A percentile compares a stretch with the other conserved stretches of the same genome.
Conservation (phyloP, 345 rosid species). For the Trapa bicornis region DNA sequence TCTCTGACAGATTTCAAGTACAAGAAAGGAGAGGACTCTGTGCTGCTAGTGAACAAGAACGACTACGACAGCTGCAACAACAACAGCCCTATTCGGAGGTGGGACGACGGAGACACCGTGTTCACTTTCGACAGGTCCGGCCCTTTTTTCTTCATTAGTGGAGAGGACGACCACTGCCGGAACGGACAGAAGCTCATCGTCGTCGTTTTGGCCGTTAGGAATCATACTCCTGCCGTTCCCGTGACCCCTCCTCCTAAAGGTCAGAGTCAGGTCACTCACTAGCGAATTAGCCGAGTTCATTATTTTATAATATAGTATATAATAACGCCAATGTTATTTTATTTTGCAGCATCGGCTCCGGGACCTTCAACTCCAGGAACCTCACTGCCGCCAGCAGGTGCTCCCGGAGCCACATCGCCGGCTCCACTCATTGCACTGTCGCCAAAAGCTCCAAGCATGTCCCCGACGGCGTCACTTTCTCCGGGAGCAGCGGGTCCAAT, state of each 20-base stretch:
- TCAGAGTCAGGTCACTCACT: not conserved
- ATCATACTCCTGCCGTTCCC: slow-evolving; percentile 2
- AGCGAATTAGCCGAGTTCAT: too few species aligned
- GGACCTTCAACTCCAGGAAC: too few species aligned
- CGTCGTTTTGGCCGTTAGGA: slow-evolving; percentile 27
- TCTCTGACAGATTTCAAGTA: slow-evolving; percentile 15
- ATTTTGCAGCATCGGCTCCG: not conserved
- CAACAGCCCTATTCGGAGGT: slow-evolving; percentile 17
- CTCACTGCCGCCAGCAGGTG: too few species aligned
- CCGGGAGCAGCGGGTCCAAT: slow-evolving; percentile 7
- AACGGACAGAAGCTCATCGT: slow-evolving; percentile 48
- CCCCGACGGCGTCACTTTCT: slow-evolving; percentile 9
- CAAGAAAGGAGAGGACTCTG: slow-evolving; percentile 44
- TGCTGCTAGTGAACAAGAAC: slow-evolving; percentile 36
- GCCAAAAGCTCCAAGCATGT: not conserved
- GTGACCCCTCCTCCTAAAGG: not conserved
- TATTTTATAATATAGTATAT: too few species aligned
- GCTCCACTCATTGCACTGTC: slow-evolving; percentile 1
- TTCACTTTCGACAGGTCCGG: slow-evolving; percentile 35
- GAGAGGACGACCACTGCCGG: slow-evolving; percentile 28
- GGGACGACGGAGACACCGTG: slow-evolving; percentile 25
- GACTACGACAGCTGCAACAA: slow-evolving; percentile 42
- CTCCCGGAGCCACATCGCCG: too few species aligned
- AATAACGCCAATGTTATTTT: too few species aligned
- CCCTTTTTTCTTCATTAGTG: slow-evolving; percentile 50